phyloP scores from a whole-genome alignment of 1,284 basidiomycete species.

The Cutaneotrichosporon sp. region DNA sequence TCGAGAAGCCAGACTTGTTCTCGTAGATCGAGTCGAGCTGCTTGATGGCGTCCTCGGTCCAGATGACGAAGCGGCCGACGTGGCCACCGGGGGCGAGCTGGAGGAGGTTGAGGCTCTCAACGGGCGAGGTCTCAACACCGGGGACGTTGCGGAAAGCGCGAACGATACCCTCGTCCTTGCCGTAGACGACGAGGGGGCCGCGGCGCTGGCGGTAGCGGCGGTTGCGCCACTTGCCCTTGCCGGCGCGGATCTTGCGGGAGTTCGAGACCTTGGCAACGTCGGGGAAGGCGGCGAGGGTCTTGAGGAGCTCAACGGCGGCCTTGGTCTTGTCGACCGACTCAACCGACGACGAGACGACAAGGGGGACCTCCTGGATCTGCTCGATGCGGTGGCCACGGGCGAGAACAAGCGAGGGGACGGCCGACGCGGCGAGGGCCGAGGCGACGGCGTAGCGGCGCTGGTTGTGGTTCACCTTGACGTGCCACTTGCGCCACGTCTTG shows the following conservation, averaged over 20 bases:
- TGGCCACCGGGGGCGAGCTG: conserved; percentile 99
- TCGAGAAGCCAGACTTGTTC: conserved; percentile 91
- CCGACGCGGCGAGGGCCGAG: conserved; percentile 96
- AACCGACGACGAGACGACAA: conserved; percentile 76
- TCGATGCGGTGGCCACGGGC: conserved; percentile 99
- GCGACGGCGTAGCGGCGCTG: conserved; percentile 98
- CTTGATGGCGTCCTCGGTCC: conserved; percentile 93
- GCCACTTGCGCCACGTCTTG: conserved; percentile 99
- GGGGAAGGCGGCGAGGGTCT: conserved; percentile 82
- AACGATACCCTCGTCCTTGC: conserved; percentile 96
- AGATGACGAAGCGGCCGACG: conserved; percentile 98
- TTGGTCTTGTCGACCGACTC: conserved; percentile 96
- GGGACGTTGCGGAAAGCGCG: conserved; percentile 99
- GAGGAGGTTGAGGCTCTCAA: conserved; percentile 92
- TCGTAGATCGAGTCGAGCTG: conserved; percentile 93
- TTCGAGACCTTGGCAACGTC: conserved; percentile 97
- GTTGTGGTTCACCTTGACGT: conserved; percentile 99
- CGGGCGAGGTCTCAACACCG: conserved; percentile 96
- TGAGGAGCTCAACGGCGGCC: conserved; percentile 92
- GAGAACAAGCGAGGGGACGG: conserved; percentile 95
- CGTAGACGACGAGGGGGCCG: conserved; percentile 96
- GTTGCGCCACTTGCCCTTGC: conserved; percentile 97
- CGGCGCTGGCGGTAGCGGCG: conserved; percentile 95
- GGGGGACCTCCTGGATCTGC: conserved; percentile 93
- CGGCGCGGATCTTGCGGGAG: conserved; percentile 94